A percentile compares a stretch with the other conserved stretches of the same genome.
Evolutionary conservation across 2,329 filamentous ascomycete species (phyloP).

Genomic region (Colletotrichum horii): DNA sequence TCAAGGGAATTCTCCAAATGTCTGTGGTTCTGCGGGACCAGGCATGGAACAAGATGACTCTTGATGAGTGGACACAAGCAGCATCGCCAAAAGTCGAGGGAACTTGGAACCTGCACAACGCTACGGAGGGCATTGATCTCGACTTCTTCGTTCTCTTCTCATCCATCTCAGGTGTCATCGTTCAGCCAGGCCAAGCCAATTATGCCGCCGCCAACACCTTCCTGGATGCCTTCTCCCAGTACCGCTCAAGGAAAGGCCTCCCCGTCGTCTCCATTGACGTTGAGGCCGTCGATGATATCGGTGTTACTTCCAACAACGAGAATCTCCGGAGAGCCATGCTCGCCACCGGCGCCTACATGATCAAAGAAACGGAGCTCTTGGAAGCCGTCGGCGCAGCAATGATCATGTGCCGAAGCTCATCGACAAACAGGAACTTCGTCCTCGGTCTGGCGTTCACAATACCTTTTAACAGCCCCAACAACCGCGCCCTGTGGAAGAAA

Average conservation of each 20-base stretch:
- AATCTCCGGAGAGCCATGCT: constrained; percentile 2
- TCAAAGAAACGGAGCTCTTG: constrained; percentile 22
- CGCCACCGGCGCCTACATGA: constrained; percentile 2
- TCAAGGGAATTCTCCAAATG: constrained; percentile 44
- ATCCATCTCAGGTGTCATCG: constrained; percentile 38
- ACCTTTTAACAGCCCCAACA: constrained; percentile 18
- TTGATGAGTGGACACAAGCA: constrained; percentile 38
- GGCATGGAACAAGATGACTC: constrained; percentile 37
- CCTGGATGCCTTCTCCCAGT: constrained; percentile 41
- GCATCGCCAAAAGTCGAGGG: constrained; percentile 44
- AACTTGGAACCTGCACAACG: constrained; percentile 45
- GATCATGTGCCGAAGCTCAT: neutral
- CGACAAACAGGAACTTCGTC: neutral
- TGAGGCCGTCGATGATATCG: constrained; percentile 39
- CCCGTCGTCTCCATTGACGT: constrained; percentile 44
- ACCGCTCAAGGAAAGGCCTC: constrained; percentile 36
- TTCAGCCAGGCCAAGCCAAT: constrained; percentile 40
- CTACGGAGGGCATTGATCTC: constrained; percentile 16
- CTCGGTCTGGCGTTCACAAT: constrained; percentile 21
- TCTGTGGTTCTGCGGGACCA: constrained; percentile 37
- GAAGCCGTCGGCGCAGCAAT: neutral
- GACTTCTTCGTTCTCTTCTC: constrained; percentile 43
- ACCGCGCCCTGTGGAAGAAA: constrained; percentile 20
- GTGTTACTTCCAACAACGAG: constrained; percentile 32
- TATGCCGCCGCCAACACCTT: constrained; percentile 46